Evolutionary conservation across 1,139 yeast genomes (phyloP), one percentile per base, ranked within the genome.

Genomic region (Wickerhamiella pararugosa): DNA sequence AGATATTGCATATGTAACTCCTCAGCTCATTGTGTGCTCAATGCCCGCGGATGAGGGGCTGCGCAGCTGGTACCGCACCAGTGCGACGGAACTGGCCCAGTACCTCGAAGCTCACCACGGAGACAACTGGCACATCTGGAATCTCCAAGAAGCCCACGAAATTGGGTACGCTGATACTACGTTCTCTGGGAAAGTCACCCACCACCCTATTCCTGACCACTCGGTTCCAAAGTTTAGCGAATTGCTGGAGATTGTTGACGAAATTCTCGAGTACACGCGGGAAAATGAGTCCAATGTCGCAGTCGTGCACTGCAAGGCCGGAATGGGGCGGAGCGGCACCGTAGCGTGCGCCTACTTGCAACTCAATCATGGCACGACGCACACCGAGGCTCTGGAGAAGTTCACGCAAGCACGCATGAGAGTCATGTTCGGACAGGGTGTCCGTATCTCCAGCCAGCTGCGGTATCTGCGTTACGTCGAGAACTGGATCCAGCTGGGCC

Each of bases 321-420:
- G 97, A 0, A 87, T 84, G 57, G 97, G 97, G 0, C 64, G 97
- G 30, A 77, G 94, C 0, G 97, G 97, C 0, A 72, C 87, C 0
- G 61, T 83, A 3, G 71, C 73, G 2, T 75, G 86, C 51, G 83
- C 87, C 0, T 80, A 76, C 53, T 58, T 87, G 46, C 75, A 86
- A 70, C 63, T 67, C 39, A 59, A 60, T 40, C 51, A 57, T 34
- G 61, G 55, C 3, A 48, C 61, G 42, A 51, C 64, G 1, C 62
- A 69, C 28, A 58, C 63, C 1, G 66, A 64, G 11, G 81, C 84
- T 1, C 64, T 73, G 33, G 57, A 57, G 0, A 45, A 65, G 4
- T 86, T 79, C 55, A 74, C 82, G 2, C 47, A 53, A 4, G 65
- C 66, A 43, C 63, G 96, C 43, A 79, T 81, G 77, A 65, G 71